phyloP scores from a whole-genome alignment of 2,329 filamentous ascomycete genomes.

The Geosmithia morbida region DNA sequence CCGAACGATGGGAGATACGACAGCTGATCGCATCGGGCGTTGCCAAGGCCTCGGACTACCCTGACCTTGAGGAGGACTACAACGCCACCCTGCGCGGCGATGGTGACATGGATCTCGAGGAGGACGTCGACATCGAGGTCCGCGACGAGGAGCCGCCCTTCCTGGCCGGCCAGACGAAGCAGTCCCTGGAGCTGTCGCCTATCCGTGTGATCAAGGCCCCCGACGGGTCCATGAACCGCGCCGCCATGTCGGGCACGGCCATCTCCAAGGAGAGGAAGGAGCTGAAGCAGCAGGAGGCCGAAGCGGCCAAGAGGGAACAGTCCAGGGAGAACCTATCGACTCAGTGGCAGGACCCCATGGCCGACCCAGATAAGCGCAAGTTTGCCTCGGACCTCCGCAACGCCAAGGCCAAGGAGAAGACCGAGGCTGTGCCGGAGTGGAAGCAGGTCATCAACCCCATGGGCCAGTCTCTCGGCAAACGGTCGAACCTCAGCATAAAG shows the following conservation, averaged over 20 bases:
- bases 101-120: slow-evolving; percentile 79
- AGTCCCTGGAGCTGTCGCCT: slow-evolving; percentile 85
- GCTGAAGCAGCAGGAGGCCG: slow-evolving; percentile 72
- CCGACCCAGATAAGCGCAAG: slow-evolving; percentile 65
- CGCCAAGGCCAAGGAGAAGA: slow-evolving; percentile 42
- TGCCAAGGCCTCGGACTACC: slow-evolving; percentile 83
- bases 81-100: slow-evolving; percentile 77
- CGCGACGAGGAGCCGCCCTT: slow-evolving; percentile 94
- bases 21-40: slow-evolving; percentile 94
- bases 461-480: slow-evolving; percentile 69
- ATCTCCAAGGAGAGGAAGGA: slow-evolving; percentile 86
- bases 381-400: slow-evolving; percentile 80
- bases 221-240: slow-evolving; percentile 93
- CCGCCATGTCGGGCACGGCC: slow-evolving; percentile 83
- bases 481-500: slow-evolving; percentile 85
- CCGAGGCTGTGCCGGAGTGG: slow-evolving; percentile 78
- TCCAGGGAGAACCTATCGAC: slow-evolving; percentile 70
- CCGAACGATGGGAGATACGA: slow-evolving; percentile 93
- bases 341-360: slow-evolving; percentile 97
- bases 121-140: slow-evolving; percentile 95
- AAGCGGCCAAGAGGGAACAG: slow-evolving; percentile 59
- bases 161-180: slow-evolving; percentile 88
- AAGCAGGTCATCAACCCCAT: slow-evolving; percentile 70
- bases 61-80: slow-evolving; percentile 88
- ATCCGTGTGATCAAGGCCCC: slow-evolving; percentile 96